A percentile compares a stretch with the other conserved stretches of the same genome.
phyloP scores from a whole-genome alignment of 805 yeast species.

The Suhomyces sp. region DNA sequence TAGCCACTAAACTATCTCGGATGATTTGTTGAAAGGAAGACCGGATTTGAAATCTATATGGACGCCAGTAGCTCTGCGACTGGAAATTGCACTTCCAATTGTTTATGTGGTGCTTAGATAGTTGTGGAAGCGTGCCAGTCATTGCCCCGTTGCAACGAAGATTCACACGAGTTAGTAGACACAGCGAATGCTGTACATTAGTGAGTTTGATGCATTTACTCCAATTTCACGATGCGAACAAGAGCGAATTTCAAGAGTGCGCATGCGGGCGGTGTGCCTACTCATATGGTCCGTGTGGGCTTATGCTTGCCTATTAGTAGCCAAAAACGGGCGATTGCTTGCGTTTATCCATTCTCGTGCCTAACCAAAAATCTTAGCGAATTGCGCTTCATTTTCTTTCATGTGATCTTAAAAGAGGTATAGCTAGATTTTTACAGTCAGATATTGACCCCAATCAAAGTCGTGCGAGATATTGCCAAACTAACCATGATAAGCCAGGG shows the following conservation, averaged over 20 bases:
- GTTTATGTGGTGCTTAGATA: too few species aligned
- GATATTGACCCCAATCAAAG: too few species aligned
- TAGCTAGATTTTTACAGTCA: background rate
- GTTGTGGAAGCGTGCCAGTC: too few species aligned
- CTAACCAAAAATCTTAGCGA: background rate
- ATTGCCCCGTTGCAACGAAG: too few species aligned
- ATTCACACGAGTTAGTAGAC: too few species aligned
- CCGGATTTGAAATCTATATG: too few species aligned
- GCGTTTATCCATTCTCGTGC: background rate
- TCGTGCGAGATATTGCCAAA: too few species aligned
- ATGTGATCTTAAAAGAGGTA: background rate
- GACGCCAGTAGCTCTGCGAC: too few species aligned
- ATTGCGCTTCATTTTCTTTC: background rate
- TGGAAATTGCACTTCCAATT: too few species aligned
- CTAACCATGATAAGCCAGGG: too few species aligned
- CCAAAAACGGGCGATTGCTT: background rate
- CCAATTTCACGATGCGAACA: background rate
- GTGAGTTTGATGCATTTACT: background rate
- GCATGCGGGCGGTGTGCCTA: background rate
- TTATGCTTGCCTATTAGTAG: background rate
- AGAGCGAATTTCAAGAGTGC: background rate
- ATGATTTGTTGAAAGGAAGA: background rate
- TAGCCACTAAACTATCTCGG: conserved; percentile 8
- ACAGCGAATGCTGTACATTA: background rate
- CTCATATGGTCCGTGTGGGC: background rate